phyloP scores from a whole-genome alignment of 306 rosid genomes.

The Lathyrus tuberosus region DNA sequence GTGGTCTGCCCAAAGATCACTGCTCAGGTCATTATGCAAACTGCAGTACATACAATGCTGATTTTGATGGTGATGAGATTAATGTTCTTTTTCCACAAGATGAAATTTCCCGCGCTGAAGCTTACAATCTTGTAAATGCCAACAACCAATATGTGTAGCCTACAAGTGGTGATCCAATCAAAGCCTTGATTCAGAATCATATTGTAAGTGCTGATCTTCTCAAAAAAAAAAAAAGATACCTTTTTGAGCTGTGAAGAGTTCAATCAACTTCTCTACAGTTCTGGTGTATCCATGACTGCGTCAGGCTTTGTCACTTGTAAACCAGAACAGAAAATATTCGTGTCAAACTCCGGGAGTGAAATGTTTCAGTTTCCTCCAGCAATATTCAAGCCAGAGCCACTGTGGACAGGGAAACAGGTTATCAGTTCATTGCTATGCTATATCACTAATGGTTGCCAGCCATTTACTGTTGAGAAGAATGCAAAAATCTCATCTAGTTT shows the following conservation, averaged over 20 bases:
- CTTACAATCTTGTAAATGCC: constrained; percentile 91
- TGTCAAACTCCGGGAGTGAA: constrained; percentile 59
- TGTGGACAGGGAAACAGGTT: constrained; percentile 99
- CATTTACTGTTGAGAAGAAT: constrained; percentile 85
- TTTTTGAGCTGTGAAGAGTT: constrained; percentile 68
- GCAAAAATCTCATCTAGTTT: constrained; percentile 75
- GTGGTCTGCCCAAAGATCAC: too few species aligned
- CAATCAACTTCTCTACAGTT: constrained; percentile 86
- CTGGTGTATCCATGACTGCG: constrained; percentile 63
- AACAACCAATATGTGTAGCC: constrained; percentile 96
- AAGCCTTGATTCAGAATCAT: constrained; percentile 98
- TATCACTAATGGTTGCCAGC: constrained; percentile 65
- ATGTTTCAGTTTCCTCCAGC: constrained; percentile 77
- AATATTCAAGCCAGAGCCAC: constrained; percentile 82
- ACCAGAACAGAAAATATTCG: constrained; percentile 58
- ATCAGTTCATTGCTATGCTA: constrained; percentile 82
- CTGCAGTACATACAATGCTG: constrained; percentile 90
- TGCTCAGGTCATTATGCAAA: too few species aligned
- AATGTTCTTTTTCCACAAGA: constrained; percentile 99
- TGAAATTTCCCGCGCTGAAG: constrained; percentile 95
- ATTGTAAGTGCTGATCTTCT: constrained; percentile 91
- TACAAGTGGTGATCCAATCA: constrained; percentile 94
- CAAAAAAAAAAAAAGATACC: constrained; percentile 79
- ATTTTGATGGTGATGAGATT: constrained; percentile 98
- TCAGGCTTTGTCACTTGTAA: constrained; percentile 51